Conservation (phyloP, 176 grass and related monocot genomes). For the Typha latifolia region DNA sequence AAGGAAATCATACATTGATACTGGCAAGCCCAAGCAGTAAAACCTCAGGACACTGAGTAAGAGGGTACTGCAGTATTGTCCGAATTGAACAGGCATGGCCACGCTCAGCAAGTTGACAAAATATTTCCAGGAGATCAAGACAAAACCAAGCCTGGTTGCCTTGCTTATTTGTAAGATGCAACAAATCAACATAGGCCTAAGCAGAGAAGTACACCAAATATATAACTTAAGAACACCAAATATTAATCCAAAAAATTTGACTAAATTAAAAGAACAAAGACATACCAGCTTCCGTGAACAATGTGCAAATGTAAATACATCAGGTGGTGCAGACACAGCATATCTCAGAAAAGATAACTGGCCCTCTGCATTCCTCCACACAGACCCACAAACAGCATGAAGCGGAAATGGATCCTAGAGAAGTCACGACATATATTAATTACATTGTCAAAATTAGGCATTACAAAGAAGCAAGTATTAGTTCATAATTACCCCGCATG, state of each 20-base stretch:
- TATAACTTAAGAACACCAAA: not conserved
- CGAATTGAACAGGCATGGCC: slow-evolving; percentile 59
- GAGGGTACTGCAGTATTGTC: slow-evolving; percentile 52
- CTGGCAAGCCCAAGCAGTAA: slow-evolving; percentile 74
- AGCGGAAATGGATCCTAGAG: slow-evolving; percentile 82
- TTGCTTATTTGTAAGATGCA: slow-evolving; percentile 32
- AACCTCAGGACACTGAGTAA: slow-evolving; percentile 64
- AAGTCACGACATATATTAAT: slow-evolving; percentile 28
- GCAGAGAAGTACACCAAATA: slow-evolving; percentile 17
- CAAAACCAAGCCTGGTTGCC: slow-evolving; percentile 83
- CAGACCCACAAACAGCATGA: slow-evolving; percentile 70
- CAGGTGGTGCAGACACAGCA: slow-evolving; percentile 47
- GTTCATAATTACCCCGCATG: slow-evolving; percentile 55
- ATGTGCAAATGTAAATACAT: slow-evolving; percentile 75
- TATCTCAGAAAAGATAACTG: slow-evolving; percentile 84
- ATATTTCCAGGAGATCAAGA: slow-evolving; percentile 67
- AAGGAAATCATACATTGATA: slow-evolving; percentile 45
- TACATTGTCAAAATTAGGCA: slow-evolving; percentile 4
- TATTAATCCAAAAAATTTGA: not conserved
- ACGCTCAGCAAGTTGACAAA: slow-evolving; percentile 78
- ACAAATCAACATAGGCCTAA: slow-evolving; percentile 59
- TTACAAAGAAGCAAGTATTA: not conserved
- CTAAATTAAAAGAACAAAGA: not conserved
- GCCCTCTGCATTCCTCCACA: slow-evolving; percentile 93
- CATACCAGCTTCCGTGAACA: slow-evolving; percentile 53